phyloP scores from a whole-genome alignment of 2,329 filamentous ascomycete species.

The Botrytis galanthina region DNA sequence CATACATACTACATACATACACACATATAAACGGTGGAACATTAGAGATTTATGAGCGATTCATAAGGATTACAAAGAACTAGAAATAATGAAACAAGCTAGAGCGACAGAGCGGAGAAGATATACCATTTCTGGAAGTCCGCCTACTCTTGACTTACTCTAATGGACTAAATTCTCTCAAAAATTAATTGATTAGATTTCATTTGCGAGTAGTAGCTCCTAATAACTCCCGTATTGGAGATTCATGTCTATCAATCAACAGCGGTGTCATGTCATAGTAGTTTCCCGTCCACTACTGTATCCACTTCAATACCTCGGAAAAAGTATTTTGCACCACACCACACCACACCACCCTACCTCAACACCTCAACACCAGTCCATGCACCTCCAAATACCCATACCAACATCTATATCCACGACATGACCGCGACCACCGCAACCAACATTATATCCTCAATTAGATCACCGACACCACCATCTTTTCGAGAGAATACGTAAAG shows the following conservation, averaged over 20 bases:
- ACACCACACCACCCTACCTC: not conserved
- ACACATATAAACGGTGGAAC: not conserved
- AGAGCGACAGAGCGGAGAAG: not conserved
- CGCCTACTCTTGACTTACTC: not conserved
- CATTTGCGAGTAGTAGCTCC: not conserved
- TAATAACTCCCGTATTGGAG: not conserved
- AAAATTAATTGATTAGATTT: not conserved
- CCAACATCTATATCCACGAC: not conserved
- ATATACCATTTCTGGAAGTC: not conserved
- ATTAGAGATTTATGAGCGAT: not conserved
- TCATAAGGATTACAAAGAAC: not conserved
- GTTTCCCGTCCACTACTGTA: not conserved
- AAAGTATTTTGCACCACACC: not conserved
- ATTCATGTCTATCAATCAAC: not conserved
- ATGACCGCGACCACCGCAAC: not conserved
- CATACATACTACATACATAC: too few relatives aligned
- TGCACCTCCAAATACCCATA: not conserved
- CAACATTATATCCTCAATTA: not conserved
- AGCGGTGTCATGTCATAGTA: not conserved
- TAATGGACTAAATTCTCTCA: not conserved
- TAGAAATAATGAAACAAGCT: not conserved
- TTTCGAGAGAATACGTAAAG: rapidly evolving
- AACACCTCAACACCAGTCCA: not conserved
- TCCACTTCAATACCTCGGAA: not conserved
- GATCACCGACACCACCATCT: not conserved